Evolutionary conservation across 306 rosid genomes (phyloP), one percentile per base, ranked within the genome.

Genomic region (Leucaena leucocephala): DNA sequence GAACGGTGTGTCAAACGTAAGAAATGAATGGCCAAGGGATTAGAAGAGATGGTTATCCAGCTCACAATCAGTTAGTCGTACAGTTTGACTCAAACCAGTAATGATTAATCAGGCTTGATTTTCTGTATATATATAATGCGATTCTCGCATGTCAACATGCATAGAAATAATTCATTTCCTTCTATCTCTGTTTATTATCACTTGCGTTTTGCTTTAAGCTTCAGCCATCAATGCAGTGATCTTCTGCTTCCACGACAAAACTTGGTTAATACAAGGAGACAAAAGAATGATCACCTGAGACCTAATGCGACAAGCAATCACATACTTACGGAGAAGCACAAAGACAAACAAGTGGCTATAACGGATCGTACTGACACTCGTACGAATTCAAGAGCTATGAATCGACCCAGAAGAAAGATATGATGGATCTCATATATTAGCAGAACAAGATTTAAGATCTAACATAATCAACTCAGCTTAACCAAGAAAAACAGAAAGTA

Each of bases 361-460:
- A 48, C 40, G 43, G 34, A 6, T 40, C 68, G 35, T 50, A 42
- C 66, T 36, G 46, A 58, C 46, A 39, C 34, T 4, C 35, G 10
- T 27, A 33, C 4, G 16, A n/a, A 9, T 67, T 65, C 38, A 19
- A 39, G 17, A 45, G 61, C 50, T 9, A 65, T 44, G 59, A 57
- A 57, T 73, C 68, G 15, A 44, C 40, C 43, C 68, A 59, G 39
- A 22, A 27, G n/a, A 46, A 38, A 55, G 76, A 52, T 43, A 17
- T 43, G 10, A 36, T 8, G 78, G 58, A 48, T 54, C 63, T 71
- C 78, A 50, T 71, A 57, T 19, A 33, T 44, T 44, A 36, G 55
- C 40, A 21, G 27, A 74, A 68, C 33, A 45, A 27, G 27, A 67
- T 39, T n/a, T 72, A 21, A 48, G 52, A 19, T 7, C 61, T 8